Percentiles rank a stretch among this genome's conserved stretches.
Conservation (phyloP, 106 monocot genomes). For the Allium sativum region DNA sequence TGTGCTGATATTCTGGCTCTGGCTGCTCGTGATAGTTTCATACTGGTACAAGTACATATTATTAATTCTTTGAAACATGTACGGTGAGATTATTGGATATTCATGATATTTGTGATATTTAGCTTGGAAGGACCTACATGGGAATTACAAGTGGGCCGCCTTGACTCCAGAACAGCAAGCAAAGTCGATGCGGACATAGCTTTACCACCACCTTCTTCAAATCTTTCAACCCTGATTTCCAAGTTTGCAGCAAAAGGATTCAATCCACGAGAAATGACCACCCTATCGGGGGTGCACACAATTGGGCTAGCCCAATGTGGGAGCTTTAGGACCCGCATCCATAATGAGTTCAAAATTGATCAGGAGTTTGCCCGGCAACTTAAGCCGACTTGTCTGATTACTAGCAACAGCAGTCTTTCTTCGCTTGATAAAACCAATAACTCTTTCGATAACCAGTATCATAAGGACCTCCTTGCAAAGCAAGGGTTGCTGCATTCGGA, state of each 20-base stretch:
- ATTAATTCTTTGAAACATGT: no score
- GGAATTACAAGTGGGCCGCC: conserved; percentile 18
- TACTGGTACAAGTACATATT: conserved; percentile 20
- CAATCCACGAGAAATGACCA: conserved; percentile 21
- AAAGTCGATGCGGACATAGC: conserved; percentile 7
- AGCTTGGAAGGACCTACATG: conserved; percentile 32
- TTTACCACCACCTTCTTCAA: conserved; percentile 12
- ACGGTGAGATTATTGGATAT: background rate
- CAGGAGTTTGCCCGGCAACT: conserved; percentile 1
- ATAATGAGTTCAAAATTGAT: conserved; percentile 21
- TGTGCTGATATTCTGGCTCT: conserved; percentile 46
- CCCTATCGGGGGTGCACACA: conserved; percentile 38
- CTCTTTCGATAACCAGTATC: conserved; percentile 4
- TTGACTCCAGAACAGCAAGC: conserved; percentile 26
- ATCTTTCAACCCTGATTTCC: conserved; percentile 18
- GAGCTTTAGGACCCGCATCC: conserved; percentile 14
- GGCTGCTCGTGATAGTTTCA: conserved; percentile 22
- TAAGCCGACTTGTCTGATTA: conserved; percentile 1
- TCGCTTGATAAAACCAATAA: conserved; percentile 4
- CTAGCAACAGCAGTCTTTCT: conserved; percentile 5
- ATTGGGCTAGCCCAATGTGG: conserved; percentile 25
- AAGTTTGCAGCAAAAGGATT: conserved; percentile 15
- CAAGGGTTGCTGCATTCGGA: no score
- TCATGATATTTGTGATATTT: background rate
- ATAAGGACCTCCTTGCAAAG: background rate